Conservation (phyloP, 2,329 filamentous ascomycete species). For the Colletotrichum sp. region DNA sequence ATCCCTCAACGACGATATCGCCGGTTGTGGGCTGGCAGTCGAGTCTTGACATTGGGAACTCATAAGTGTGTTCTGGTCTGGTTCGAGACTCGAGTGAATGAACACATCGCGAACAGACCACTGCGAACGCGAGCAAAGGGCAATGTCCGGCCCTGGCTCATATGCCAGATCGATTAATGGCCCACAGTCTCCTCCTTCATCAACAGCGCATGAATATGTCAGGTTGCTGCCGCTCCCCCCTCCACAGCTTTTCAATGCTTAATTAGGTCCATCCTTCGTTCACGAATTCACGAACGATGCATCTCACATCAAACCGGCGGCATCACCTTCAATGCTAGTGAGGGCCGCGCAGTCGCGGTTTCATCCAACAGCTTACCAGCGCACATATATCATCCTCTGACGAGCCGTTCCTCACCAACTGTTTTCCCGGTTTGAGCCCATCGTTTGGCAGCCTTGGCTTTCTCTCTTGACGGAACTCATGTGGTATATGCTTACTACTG, state of each 20-base stretch:
- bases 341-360: not conserved
- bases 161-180: not conserved
- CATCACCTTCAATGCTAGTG: not conserved
- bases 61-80: not conserved
- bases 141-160: not conserved
- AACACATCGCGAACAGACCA: not conserved
- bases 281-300: not conserved
- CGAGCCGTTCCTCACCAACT: not conserved
- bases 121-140: not conserved
- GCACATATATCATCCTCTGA: not conserved
- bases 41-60: not conserved
- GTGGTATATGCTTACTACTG: not conserved
- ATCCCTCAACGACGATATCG: not conserved
- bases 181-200: constrained; percentile 2
- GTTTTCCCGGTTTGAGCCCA: not conserved
- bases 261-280: not conserved
- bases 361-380: not conserved
- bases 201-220: constrained; percentile 7
- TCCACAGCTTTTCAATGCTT: not conserved
- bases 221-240: not conserved
- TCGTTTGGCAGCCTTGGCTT: constrained; percentile 3
- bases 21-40: not conserved
- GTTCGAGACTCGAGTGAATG: not conserved
- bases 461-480: not conserved
- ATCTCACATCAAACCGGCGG: not conserved